Percentiles rank a stretch among this genome's conserved stretches.
Conservation (phyloP, 352 stramenopile species). For the Pythium brachiatum region DNA sequence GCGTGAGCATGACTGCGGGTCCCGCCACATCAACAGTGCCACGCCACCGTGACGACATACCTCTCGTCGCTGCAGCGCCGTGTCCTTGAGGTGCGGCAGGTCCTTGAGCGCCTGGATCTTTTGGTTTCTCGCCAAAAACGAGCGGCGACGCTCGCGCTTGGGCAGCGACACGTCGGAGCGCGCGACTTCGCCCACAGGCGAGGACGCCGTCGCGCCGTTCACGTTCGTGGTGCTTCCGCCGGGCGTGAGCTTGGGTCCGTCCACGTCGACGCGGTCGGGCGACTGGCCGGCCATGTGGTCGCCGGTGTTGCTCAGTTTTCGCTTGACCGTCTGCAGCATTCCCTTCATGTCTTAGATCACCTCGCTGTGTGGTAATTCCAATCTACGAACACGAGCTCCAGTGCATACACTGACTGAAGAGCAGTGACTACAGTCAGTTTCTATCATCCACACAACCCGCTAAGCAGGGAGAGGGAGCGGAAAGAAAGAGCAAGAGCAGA, state of each 20-base stretch:
- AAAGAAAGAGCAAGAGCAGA: not conserved
- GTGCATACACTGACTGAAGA: slow-evolving; percentile 12
- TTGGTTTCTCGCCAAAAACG: slow-evolving; percentile 82
- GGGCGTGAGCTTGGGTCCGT: slow-evolving; percentile 35
- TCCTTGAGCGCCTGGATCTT: slow-evolving; percentile 87
- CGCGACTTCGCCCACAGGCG: slow-evolving; percentile 68
- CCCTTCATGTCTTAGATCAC: slow-evolving; percentile 72
- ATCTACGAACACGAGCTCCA: slow-evolving; percentile 22
- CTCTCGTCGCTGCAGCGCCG: slow-evolving; percentile 75
- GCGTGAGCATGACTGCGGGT: not conserved
- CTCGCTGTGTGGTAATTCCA: slow-evolving; percentile 17
- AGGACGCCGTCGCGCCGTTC: slow-evolving; percentile 23
- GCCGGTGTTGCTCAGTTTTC: slow-evolving; percentile 84
- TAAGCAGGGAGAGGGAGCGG: not conserved
- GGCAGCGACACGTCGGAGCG: slow-evolving; percentile 81
- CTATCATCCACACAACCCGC: not conserved
- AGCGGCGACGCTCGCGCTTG: slow-evolving; percentile 77
- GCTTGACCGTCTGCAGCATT: slow-evolving; percentile 89
- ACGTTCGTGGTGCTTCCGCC: slow-evolving; percentile 8
- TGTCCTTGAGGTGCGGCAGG: slow-evolving; percentile 83
- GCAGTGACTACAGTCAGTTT: not conserved
- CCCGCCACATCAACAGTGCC: not conserved
- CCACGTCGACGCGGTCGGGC: slow-evolving; percentile 60
- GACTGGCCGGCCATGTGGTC: slow-evolving; percentile 56
- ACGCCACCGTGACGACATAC: not conserved